A percentile compares a stretch with the other conserved stretches of the same genome.
Evolutionary conservation across 148 eudicot species (phyloP).

Genomic region (Arctostaphylos glauca): DNA sequence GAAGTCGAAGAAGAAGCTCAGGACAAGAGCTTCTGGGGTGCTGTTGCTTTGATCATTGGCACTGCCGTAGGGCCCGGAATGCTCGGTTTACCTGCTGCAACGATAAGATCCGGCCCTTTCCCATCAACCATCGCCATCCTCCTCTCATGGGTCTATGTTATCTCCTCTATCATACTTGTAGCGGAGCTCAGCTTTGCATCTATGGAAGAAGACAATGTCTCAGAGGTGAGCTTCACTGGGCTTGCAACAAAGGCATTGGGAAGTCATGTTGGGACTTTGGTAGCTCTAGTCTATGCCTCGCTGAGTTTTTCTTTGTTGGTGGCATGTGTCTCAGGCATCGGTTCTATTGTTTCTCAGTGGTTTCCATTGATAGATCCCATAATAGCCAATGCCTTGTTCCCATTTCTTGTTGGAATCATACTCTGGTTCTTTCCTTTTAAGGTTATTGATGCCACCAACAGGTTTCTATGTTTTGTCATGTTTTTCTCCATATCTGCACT

Average conservation of each 20-base stretch:
- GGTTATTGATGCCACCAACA: slow-evolving; percentile 50
- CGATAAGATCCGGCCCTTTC: slow-evolving; percentile 63
- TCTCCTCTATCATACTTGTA: slow-evolving; percentile 64
- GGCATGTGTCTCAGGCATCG: slow-evolving; percentile 73
- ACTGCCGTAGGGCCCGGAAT: slow-evolving; percentile 80
- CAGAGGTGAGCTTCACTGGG: slow-evolving; percentile 66
- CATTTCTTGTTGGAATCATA: slow-evolving; percentile 41
- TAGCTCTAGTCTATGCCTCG: slow-evolving; percentile 57
- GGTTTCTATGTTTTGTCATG: slow-evolving; percentile 55
- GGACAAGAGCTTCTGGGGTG: slow-evolving; percentile 65
- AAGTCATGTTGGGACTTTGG: slow-evolving; percentile 44
- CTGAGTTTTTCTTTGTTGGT: slow-evolving; percentile 68
- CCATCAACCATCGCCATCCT: slow-evolving; percentile 60
- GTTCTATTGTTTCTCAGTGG: slow-evolving; percentile 52
- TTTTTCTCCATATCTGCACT: slow-evolving; percentile 56
- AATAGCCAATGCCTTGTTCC: slow-evolving; percentile 44
- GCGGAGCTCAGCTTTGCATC: slow-evolving; percentile 71
- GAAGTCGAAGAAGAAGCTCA: slow-evolving; percentile 15
- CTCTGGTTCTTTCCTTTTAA: slow-evolving; percentile 49
- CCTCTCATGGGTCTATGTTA: slow-evolving; percentile 69
- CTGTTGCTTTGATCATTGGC: slow-evolving; percentile 67
- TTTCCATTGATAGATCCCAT: slow-evolving; percentile 42
- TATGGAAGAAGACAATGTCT: slow-evolving; percentile 55
- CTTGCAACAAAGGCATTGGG: slow-evolving; percentile 61
- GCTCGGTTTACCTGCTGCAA: slow-evolving; percentile 65